These are phyloP conservation scores for Asterochloris sp. DNA, from an alignment of 139 green algal genomes.

Conservation along the genomic window DNA sequence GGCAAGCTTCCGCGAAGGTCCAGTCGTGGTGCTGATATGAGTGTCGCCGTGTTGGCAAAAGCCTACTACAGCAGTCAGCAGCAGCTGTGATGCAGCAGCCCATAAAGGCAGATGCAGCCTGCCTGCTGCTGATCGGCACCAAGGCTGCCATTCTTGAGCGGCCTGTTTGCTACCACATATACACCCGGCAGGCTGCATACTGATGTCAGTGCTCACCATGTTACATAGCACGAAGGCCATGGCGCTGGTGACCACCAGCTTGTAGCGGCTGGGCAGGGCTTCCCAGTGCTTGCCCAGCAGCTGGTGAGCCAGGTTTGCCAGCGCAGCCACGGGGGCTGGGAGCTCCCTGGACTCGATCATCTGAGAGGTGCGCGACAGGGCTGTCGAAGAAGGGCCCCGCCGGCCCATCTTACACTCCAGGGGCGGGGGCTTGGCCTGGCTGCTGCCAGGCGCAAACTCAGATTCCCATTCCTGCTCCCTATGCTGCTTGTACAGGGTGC, in stretches of 20 bases:
- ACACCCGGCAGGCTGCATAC: not conserved
- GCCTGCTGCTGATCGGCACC: no score
- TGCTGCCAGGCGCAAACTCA: conserved; percentile 11
- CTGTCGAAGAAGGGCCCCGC: not conserved
- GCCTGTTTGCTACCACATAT: no score
- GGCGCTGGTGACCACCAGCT: conserved; percentile 60
- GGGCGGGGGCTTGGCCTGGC: conserved; percentile 4
- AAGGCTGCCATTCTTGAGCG: no score
- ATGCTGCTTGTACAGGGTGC: not conserved
- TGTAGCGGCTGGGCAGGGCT: conserved; percentile 61
- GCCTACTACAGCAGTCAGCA: no score
- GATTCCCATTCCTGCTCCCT: conserved; percentile 11
- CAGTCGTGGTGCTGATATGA: no score
- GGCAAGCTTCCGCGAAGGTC: no score
- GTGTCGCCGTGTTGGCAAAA: no score
- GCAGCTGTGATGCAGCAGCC: no score
- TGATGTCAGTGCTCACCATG: conserved; percentile 60
- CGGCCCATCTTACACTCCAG: conserved; percentile 5
- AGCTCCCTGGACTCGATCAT: conserved; percentile 2
- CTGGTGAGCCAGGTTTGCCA: not conserved
- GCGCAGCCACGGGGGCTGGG: not conserved
- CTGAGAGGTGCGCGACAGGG: not conserved
- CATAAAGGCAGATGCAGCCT: no score
- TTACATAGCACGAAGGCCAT: conserved; percentile 95
- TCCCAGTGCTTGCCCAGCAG: conserved; percentile 43